Base-by-base conservation (phyloP, 2,329 filamentous ascomycete species). In the Metarhizium sp. region DNA sequence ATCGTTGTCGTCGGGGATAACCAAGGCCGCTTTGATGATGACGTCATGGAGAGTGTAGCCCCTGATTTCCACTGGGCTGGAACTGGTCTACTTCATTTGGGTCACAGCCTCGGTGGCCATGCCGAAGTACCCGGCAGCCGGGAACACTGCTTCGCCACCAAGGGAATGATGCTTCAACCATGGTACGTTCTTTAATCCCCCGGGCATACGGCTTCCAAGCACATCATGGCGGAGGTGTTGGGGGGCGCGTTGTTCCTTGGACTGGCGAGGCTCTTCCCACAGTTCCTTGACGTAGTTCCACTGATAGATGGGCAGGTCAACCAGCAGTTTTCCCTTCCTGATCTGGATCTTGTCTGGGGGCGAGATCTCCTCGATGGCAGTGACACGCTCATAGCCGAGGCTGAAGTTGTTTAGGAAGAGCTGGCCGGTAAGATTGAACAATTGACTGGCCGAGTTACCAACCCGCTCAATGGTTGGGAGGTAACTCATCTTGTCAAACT, bases 141-240 rank as follows among this genome's bases (percentile, higher is more conserved):
- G 50, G 20, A 52, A 30, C 7, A 52, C 34, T 34, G 38, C 38
- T 32, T 52, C 32, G 5, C 16, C 20, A 18, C 38, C 50, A 10
- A 52, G n/a, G 14, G 16, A 40, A 25, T 52, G 50, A n/a, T 43
- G 34, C 7, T 25, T 29, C 10, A 42, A 36, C 50, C 50, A 52
- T n/a, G 50, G 18, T 8, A 52, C 66, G 50, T 65, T 54, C 25
- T 59, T 57, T 34, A 34, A 50, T 14, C 57, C 59, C 7, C 54
- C 59, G 1, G 56, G 51, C 14, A 58, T 55, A 50, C 42, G 59
- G 5, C 69, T 69, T 7, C 76, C 76, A 5, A 79, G 68, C 6
- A 78, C 65, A 25, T 76, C 72, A 55, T 72, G 73, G 11, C 73
- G 67, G 2, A 64, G 62, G 6, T 64, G 2, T 20, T 20, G 20